Conservation (phyloP, 352 stramenopile genomes). For the Phytopythium montanum region DNA sequence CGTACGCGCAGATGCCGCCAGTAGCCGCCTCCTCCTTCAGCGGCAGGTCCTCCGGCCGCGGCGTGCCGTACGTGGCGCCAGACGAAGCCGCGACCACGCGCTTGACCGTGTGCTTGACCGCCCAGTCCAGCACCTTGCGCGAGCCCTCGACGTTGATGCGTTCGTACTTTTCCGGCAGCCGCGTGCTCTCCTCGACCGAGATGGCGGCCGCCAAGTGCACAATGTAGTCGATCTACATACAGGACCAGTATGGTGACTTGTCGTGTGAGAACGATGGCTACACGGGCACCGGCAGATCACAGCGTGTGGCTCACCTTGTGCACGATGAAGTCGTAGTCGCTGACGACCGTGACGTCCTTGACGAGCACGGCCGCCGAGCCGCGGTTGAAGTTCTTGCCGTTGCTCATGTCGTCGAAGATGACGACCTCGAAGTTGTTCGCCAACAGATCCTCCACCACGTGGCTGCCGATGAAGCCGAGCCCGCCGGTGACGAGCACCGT, state of each 20-base stretch:
- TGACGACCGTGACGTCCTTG: constrained; percentile 57
- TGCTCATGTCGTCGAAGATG: constrained; percentile 71
- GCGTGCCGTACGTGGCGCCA: constrained; percentile 70
- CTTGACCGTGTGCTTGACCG: constrained; percentile 66
- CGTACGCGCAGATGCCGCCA: constrained; percentile 52
- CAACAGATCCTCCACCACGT: constrained; percentile 57
- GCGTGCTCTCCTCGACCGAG: constrained; percentile 83
- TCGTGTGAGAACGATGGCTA: not conserved
- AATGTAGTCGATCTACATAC: constrained; percentile 52
- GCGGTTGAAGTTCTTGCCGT: constrained; percentile 62
- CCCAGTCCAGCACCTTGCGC: constrained; percentile 80
- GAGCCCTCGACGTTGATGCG: constrained; percentile 82
- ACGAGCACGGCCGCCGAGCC: constrained; percentile 40
- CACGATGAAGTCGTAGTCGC: constrained; percentile 73
- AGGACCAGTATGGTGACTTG: no score
- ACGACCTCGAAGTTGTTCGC: constrained; percentile 52
- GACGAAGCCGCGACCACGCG: constrained; percentile 78
- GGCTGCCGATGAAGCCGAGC: constrained; percentile 62
- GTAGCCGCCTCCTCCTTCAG: constrained; percentile 40
- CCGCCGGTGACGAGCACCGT: constrained; percentile 59
- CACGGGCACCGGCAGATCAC: not conserved
- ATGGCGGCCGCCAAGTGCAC: constrained; percentile 82
- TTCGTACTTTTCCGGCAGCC: constrained; percentile 81
- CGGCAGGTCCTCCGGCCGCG: constrained; percentile 36
- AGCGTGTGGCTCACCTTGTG: constrained; percentile 35